Evolutionary conservation across 1,284 basidiomycete species (phyloP).

Genomic region (Schizopora paradoxa): DNA sequence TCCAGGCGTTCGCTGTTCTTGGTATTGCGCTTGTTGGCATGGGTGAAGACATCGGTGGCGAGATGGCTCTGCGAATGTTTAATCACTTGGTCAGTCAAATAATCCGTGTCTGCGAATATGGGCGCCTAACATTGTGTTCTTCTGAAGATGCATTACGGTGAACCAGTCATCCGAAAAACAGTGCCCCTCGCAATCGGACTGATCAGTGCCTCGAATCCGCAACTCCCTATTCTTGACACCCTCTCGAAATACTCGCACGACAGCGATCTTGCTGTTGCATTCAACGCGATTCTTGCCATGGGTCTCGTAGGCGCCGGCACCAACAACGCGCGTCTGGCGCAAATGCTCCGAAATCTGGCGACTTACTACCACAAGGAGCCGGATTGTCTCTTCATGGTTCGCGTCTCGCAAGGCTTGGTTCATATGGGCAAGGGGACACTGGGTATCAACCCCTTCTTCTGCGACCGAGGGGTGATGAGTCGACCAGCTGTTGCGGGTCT

Average conservation of each 20-base stretch:
- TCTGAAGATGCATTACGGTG: conserved; percentile 94
- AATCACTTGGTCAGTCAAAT: conserved; percentile 79
- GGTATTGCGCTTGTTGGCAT: conserved; percentile 95
- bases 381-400: conserved; percentile 95
- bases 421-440: conserved; percentile 99
- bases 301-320: conserved; percentile 97
- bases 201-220: conserved; percentile 93
- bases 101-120: background rate
- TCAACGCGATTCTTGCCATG: conserved; percentile 99
- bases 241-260: conserved; percentile 99
- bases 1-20: conserved; percentile 92
- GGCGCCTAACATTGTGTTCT: conserved; percentile 9
- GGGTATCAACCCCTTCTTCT: conserved; percentile 97
- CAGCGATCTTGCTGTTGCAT: conserved; percentile 91
- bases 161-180: conserved; percentile 86
- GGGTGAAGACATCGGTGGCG: conserved; percentile 97
- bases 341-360: conserved; percentile 95
- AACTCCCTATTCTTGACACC: conserved; percentile 93
- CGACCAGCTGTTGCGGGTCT: conserved; percentile 90
- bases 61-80: conserved; percentile 94
- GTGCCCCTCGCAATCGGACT: conserved; percentile 97
- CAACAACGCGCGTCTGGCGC: conserved; percentile 95
- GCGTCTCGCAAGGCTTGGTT: conserved; percentile 93
- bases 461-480: conserved; percentile 87
- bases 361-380: conserved; percentile 98